These are phyloP conservation scores for Cyclocybe aegerita DNA, from an alignment of 768 basidiomycete species.

Conservation along the genomic window DNA sequence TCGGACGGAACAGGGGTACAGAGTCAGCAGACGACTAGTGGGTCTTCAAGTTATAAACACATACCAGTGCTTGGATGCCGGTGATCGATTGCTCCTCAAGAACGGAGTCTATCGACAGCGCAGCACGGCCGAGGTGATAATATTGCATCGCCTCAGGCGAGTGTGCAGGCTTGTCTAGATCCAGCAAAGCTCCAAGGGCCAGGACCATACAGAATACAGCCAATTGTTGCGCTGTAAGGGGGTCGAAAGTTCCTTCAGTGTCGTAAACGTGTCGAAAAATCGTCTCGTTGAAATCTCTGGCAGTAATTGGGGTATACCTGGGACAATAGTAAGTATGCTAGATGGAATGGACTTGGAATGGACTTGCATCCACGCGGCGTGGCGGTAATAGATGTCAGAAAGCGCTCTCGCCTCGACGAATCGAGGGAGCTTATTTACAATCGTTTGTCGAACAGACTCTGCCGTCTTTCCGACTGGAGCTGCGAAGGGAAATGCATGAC, in stretches of 20 bases:
- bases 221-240: constrained; percentile 50
- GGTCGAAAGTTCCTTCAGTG: constrained; percentile 33
- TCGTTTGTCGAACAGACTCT: constrained; percentile 40
- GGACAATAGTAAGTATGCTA: neutral
- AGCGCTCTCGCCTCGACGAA: constrained; percentile 35
- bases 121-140: constrained; percentile 60
- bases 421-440: constrained; percentile 48
- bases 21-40: neutral
- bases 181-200: constrained; percentile 61
- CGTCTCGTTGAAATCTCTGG: constrained; percentile 51
- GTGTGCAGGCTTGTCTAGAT: constrained; percentile 53
- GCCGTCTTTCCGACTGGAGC: constrained; percentile 40
- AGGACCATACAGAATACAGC: constrained; percentile 65
- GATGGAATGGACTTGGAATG: neutral
- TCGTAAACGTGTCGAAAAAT: constrained; percentile 57
- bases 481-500: constrained; percentile 59
- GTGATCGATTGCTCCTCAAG: constrained; percentile 63
- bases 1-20: neutral
- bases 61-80: constrained; percentile 65
- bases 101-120: constrained; percentile 60
- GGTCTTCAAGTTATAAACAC: constrained; percentile 13
- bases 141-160: constrained; percentile 55
- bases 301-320: constrained; percentile 69
- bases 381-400: constrained; percentile 57
- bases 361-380: constrained; percentile 73